Conservation (phyloP, 495 filamentous ascomycete genomes). For the Tuber aestivum region DNA sequence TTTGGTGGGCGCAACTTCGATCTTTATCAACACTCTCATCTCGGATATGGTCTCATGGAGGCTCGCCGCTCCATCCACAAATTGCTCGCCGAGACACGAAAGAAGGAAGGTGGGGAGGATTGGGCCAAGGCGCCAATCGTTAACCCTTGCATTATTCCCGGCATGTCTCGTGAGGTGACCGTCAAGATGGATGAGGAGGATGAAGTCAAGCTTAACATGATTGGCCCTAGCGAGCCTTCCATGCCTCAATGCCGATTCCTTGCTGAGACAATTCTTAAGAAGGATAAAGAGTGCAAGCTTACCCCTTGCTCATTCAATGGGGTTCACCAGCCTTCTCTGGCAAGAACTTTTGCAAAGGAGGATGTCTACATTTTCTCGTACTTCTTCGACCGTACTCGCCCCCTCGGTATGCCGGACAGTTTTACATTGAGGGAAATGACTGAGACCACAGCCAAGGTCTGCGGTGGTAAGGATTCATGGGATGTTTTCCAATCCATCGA, state of each 20-base stretch:
- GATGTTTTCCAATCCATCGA: conserved; percentile 66
- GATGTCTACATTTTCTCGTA: conserved; percentile 96
- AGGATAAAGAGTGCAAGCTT: conserved; percentile 73
- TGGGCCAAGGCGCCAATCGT: conserved; percentile 62
- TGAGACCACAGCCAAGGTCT: conserved; percentile 76
- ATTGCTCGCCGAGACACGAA: conserved; percentile 47
- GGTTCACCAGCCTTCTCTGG: conserved; percentile 85
- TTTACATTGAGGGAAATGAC: conserved; percentile 85
- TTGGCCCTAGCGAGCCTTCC: conserved; percentile 66
- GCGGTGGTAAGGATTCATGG: conserved; percentile 72
- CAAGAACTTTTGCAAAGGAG: conserved; percentile 84
- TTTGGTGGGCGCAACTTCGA: conserved; percentile 87
- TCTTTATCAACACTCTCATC: conserved; percentile 97
- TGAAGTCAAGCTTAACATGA: conserved; percentile 69
- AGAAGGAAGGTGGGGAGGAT: conserved; percentile 45
- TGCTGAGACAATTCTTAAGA: conserved; percentile 83
- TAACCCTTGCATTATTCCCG: conserved; percentile 85
- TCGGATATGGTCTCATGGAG: conserved; percentile 94
- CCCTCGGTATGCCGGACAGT: conserved; percentile 89
- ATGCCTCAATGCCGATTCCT: conserved; percentile 82
- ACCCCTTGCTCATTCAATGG: conserved; percentile 96
- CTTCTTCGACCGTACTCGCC: conserved; percentile 88
- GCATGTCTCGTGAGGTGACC: conserved; percentile 62
- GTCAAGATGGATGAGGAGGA: conserved; percentile 53
- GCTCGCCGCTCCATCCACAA: conserved; percentile 81